These are phyloP conservation scores for Leccinum truebloodii DNA, from an alignment of 768 basidiomycete species.

Conservation along the genomic window DNA sequence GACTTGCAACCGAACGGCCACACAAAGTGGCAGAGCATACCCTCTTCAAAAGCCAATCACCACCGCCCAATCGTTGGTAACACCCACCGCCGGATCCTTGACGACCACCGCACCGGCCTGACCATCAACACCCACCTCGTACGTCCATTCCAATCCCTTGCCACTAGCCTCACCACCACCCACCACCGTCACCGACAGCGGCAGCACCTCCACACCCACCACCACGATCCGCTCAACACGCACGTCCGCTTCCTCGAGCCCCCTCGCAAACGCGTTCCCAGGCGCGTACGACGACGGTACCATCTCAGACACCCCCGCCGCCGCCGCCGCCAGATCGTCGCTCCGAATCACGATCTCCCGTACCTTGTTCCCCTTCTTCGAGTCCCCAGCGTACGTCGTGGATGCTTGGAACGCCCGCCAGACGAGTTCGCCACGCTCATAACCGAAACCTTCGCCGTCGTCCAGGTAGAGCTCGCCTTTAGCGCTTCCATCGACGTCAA, in stretches of 20 bases:
- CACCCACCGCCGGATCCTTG: conserved; percentile 66
- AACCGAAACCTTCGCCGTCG: conserved; percentile 83
- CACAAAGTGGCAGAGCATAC: background rate
- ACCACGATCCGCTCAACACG: conserved; percentile 82
- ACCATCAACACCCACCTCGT: conserved; percentile 55
- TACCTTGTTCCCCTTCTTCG: conserved; percentile 19
- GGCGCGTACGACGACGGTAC: conserved; percentile 48
- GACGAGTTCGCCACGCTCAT: conserved; percentile 75
- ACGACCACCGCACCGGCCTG: conserved; percentile 69
- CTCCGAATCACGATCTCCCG: conserved; percentile 49
- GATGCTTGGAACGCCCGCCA: conserved; percentile 77
- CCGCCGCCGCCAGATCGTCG: conserved; percentile 59
- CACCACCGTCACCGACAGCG: conserved; percentile 56
- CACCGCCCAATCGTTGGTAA: conserved; percentile 69
- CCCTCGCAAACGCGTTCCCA: conserved; percentile 68
- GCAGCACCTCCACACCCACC: conserved; percentile 66
- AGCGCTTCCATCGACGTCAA: conserved; percentile 60
- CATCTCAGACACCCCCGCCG: conserved; percentile 36
- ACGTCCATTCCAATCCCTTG: conserved; percentile 66
- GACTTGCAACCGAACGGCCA: background rate
- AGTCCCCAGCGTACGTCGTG: conserved; percentile 31
- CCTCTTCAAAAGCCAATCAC: conserved; percentile 29
- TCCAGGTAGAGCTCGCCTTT: conserved; percentile 91
- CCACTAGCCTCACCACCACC: conserved; percentile 33
- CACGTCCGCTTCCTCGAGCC: conserved; percentile 53